Conservation (phyloP, 2,329 filamentous ascomycete genomes). For the Botrytis fabae region DNA sequence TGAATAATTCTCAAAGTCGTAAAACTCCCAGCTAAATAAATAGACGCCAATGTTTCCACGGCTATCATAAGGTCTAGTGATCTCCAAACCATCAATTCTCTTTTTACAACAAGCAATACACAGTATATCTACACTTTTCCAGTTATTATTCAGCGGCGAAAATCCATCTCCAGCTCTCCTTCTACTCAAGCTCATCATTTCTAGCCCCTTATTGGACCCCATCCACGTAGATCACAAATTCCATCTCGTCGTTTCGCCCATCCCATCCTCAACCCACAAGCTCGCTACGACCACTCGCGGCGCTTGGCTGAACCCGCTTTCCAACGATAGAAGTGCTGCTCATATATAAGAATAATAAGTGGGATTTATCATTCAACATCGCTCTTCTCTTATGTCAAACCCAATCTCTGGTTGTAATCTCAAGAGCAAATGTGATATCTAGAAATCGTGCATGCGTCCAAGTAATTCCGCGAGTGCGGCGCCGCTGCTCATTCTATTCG, state of each 20-base stretch:
- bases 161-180: neutral
- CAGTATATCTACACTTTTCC: neutral
- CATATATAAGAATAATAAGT: neutral
- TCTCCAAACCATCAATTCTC: neutral
- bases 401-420: neutral
- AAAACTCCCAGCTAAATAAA: neutral
- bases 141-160: neutral
- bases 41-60: neutral
- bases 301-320: neutral
- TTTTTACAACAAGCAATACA: neutral
- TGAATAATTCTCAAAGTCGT: accelerated
- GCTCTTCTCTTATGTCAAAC: neutral
- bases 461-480: neutral
- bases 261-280: neutral
- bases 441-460: neutral
- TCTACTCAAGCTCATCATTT: neutral
- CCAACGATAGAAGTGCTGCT: neutral
- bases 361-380: neutral
- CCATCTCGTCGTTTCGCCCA: neutral
- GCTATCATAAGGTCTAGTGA: neutral
- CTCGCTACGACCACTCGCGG: neutral
- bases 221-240: neutral
- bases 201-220: no score
- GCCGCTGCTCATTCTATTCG: neutral
- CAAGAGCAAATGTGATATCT: neutral